phyloP scores from a whole-genome alignment of 768 basidiomycete genomes.

The Agaricus subrufescens region DNA sequence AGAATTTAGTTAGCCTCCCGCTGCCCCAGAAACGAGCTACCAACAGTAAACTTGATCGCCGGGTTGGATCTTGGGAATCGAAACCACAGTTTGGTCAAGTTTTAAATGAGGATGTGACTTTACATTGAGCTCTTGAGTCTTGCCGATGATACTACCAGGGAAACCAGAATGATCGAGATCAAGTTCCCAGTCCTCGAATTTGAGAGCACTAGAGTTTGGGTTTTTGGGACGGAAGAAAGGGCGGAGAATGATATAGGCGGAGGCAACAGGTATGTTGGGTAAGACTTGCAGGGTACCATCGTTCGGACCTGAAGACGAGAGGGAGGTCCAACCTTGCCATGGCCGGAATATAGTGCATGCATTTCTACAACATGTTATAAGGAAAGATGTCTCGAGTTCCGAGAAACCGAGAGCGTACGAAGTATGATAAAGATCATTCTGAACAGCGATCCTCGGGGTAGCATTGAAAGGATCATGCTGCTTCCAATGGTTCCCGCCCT shows the following conservation, averaged over 20 bases:
- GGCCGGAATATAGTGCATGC: constrained; percentile 53
- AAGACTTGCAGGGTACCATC: constrained; percentile 66
- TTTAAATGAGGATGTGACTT: constrained; percentile 60
- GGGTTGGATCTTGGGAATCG: constrained; percentile 52
- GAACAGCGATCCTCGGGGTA: constrained; percentile 41
- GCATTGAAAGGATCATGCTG: constrained; percentile 49
- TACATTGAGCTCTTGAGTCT: constrained; percentile 51
- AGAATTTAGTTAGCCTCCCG: constrained; percentile 31
- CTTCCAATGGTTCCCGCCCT: constrained; percentile 41
- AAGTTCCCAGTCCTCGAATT: constrained; percentile 48
- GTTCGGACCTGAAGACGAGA: constrained; percentile 47
- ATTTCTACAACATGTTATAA: constrained; percentile 40
- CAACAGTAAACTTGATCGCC: constrained; percentile 62
- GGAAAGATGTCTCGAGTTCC: not conserved
- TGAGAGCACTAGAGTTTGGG: constrained; percentile 22
- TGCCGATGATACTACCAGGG: constrained; percentile 50
- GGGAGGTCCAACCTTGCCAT: constrained; percentile 55
- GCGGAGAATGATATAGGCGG: constrained; percentile 59
- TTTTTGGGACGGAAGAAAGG: constrained; percentile 54
- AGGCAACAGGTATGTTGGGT: constrained; percentile 48
- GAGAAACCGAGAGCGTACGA: constrained; percentile 32
- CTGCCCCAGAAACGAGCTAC: constrained; percentile 6
- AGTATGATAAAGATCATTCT: constrained; percentile 58
- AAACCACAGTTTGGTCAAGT: constrained; percentile 51
- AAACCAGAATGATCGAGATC: constrained; percentile 49